These are phyloP conservation scores for Phytophthora gonapodyides DNA, from an alignment of 352 stramenopile species.

Conservation along the genomic window DNA sequence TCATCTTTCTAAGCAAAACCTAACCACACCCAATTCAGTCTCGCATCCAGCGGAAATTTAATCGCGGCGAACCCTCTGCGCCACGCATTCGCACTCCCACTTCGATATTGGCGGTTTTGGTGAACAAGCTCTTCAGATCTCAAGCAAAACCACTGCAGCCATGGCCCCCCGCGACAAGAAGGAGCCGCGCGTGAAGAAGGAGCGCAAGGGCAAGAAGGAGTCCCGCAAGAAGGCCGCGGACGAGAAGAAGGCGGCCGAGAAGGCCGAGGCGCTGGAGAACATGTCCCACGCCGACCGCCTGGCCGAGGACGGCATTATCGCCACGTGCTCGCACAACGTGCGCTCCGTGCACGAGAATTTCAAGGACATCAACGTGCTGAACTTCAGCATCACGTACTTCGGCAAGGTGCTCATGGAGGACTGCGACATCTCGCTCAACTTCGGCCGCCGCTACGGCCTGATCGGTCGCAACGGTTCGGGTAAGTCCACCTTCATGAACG, in stretches of 20 bases:
- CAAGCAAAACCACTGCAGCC: slow-evolving; percentile 14
- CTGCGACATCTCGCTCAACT: slow-evolving; percentile 97
- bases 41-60: slow-evolving; percentile 21
- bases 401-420: slow-evolving; percentile 96
- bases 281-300: slow-evolving; percentile 91
- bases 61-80: background rate
- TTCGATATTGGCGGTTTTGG: slow-evolving; percentile 42
- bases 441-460: slow-evolving; percentile 96
- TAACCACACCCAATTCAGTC: background rate
- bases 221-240: slow-evolving; percentile 74
- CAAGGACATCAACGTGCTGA: slow-evolving; percentile 98
- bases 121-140: slow-evolving; percentile 23
- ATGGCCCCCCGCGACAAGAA: slow-evolving; percentile 44
- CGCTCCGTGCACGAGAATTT: slow-evolving; percentile 94
- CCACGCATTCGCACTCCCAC: slow-evolving; percentile 30
- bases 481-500: slow-evolving; percentile 98
- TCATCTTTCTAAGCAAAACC: too few species aligned
- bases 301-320: slow-evolving; percentile 94
- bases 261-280: slow-evolving; percentile 60
- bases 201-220: slow-evolving; percentile 82
- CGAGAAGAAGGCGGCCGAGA: slow-evolving; percentile 78
- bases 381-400: slow-evolving; percentile 97
- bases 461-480: slow-evolving; percentile 96
- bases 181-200: slow-evolving; percentile 70
- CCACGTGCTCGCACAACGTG: slow-evolving; percentile 95